Evolutionary conservation across 805 yeast genomes (phyloP).

Genomic region (Suhomyces emberorum): DNA sequence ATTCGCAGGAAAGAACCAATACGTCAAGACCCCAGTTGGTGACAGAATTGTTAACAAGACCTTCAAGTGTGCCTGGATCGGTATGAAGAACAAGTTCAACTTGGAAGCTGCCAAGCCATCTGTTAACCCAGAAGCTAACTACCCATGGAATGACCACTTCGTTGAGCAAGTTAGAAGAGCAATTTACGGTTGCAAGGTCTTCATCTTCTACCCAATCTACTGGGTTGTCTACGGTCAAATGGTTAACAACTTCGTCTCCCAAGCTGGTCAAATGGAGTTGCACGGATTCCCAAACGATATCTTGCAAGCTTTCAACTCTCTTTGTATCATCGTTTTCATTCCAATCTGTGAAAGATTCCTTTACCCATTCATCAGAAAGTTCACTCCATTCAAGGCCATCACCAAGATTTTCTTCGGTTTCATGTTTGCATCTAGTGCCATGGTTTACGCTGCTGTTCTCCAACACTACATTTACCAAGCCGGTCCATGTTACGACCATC

Average conservation of each 20-base stretch:
- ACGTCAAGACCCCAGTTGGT: slow-evolving; percentile 56
- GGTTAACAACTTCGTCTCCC: slow-evolving; percentile 67
- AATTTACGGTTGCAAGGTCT: slow-evolving; percentile 67
- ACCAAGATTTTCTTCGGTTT: slow-evolving; percentile 71
- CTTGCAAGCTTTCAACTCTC: slow-evolving; percentile 69
- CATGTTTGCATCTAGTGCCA: slow-evolving; percentile 57
- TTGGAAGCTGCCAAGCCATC: slow-evolving; percentile 58
- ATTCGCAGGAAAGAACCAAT: slow-evolving; percentile 49
- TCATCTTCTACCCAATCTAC: slow-evolving; percentile 64
- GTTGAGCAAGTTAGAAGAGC: slow-evolving; percentile 71
- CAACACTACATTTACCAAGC: slow-evolving; percentile 64
- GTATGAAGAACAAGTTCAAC: slow-evolving; percentile 45
- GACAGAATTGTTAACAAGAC: slow-evolving; percentile 58
- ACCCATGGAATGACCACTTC: slow-evolving; percentile 61
- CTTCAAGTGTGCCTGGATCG: slow-evolving; percentile 41
- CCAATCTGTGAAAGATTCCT: slow-evolving; percentile 62
- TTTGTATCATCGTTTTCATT: slow-evolving; percentile 68
- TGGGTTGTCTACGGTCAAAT: slow-evolving; percentile 72
- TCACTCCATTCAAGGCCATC: slow-evolving; percentile 60
- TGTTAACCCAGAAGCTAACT: slow-evolving; percentile 42
- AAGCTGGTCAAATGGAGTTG: slow-evolving; percentile 67
- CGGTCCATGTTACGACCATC: slow-evolving; percentile 70
- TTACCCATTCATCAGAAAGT: slow-evolving; percentile 42
- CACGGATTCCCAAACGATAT: slow-evolving; percentile 81
- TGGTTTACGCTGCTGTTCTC: slow-evolving; percentile 72